Percentiles rank a stretch among this genome's conserved stretches.
Evolutionary conservation across 192 early-diverging fungal genomes (phyloP).

Genomic region (Thamnidium elegans): DNA sequence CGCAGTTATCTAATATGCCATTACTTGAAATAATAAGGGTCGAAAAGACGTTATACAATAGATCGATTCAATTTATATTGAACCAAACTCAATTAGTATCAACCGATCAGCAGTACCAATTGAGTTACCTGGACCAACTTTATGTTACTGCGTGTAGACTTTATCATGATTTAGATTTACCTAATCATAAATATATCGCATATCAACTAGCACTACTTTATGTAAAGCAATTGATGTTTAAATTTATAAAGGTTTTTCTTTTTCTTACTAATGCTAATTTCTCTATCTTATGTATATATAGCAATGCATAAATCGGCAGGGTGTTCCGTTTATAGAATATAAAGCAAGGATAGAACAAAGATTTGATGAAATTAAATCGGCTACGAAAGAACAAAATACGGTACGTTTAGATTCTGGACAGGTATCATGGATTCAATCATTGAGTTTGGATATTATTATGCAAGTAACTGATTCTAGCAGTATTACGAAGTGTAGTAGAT

Average conservation of each 20-base stretch:
- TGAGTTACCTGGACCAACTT: constrained; percentile 33
- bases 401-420: background rate
- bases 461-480: background rate
- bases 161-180: constrained; percentile 43
- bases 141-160: constrained; percentile 49
- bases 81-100: too few relatives aligned
- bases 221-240: constrained; percentile 25
- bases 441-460: constrained; percentile 7
- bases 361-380: constrained; percentile 12
- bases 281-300: background rate
- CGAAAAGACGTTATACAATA: background rate
- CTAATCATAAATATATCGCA: constrained; percentile 55
- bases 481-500: too few relatives aligned
- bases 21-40: too few relatives aligned
- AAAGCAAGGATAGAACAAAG: constrained; percentile 7
- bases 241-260: too few relatives aligned
- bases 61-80: background rate
- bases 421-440: background rate
- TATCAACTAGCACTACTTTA: constrained; percentile 55
- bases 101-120: too few relatives aligned
- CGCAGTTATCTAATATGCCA: background rate
- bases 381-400: background rate
- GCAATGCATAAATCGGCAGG: constrained; percentile 15
- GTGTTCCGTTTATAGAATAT: background rate
- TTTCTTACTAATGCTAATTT: background rate